phyloP scores from a whole-genome alignment of 805 yeast genomes.

The Candida ortonii region DNA sequence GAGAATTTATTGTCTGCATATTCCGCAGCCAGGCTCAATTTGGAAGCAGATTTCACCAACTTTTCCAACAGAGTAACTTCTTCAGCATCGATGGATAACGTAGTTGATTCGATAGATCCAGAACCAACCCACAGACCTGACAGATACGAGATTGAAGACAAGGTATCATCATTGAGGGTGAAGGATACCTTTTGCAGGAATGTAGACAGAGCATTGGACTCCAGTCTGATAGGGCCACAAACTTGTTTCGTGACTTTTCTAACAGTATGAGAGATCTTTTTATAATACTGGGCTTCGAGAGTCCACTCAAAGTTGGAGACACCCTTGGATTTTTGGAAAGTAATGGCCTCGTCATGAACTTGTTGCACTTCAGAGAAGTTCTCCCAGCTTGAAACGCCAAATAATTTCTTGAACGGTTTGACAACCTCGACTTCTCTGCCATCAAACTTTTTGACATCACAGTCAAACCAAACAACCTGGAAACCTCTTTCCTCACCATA shows the following conservation, averaged over 20 bases:
- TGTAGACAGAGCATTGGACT: slow-evolving; percentile 33
- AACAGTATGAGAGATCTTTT: slow-evolving; percentile 28
- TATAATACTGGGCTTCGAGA: slow-evolving; percentile 39
- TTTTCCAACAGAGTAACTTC: slow-evolving; percentile 28
- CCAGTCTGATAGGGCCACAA: slow-evolving; percentile 36
- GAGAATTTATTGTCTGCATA: slow-evolving; percentile 1
- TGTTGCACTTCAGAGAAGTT: slow-evolving; percentile 15
- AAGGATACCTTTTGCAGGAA: slow-evolving; percentile 24
- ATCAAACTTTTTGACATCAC: slow-evolving; percentile 8
- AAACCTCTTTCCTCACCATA: slow-evolving; percentile 4
- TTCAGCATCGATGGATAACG: slow-evolving; percentile 31
- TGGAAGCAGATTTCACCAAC: slow-evolving; percentile 23
- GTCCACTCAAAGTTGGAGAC: slow-evolving; percentile 33
- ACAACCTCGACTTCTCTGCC: slow-evolving; percentile 20
- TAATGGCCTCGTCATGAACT: slow-evolving; percentile 6
- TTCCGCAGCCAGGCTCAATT: slow-evolving; percentile 25
- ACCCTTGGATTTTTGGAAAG: slow-evolving; percentile 4
- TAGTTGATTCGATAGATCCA: slow-evolving; percentile 28
- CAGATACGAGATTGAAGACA: slow-evolving; percentile 37
- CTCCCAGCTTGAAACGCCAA: slow-evolving; percentile 22
- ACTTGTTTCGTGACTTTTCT: slow-evolving; percentile 34
- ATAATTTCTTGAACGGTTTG: slow-evolving; percentile 22
- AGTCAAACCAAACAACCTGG: slow-evolving; percentile 7
- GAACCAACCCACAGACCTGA: slow-evolving; percentile 42
- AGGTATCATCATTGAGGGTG: slow-evolving; percentile 5